phyloP scores from a whole-genome alignment of 2,329 filamentous ascomycete species.

The Aspergillus pseudoviridinutans region DNA sequence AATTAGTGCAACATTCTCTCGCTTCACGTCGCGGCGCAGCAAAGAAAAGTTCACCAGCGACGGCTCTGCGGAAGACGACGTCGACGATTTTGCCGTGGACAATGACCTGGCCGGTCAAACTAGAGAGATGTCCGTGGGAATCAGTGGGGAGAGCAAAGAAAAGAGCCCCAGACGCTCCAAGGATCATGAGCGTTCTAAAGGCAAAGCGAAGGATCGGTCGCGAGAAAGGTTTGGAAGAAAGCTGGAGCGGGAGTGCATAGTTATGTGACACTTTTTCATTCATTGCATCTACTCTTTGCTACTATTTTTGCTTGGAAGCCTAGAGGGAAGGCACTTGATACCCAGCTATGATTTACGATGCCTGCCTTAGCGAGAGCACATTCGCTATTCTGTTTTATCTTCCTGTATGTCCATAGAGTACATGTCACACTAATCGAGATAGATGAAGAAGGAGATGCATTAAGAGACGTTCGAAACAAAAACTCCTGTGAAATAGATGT shows the following conservation, averaged over 20 bases:
- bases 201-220: conserved; percentile 30
- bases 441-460: background rate
- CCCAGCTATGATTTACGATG: conserved; percentile 4
- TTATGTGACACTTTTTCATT: conserved; percentile 31
- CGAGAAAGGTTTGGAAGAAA: conserved; percentile 33
- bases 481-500: background rate
- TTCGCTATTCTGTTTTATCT: background rate
- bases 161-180: conserved; percentile 20
- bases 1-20: conserved; percentile 32
- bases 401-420: background rate
- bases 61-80: conserved; percentile 21
- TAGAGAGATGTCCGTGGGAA: conserved; percentile 12
- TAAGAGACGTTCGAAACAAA: background rate
- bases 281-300: background rate
- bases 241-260: conserved; percentile 41
- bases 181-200: conserved; percentile 19
- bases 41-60: conserved; percentile 28
- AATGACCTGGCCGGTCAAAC: conserved; percentile 14
- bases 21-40: conserved; percentile 31
- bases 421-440: background rate
- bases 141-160: conserved; percentile 19
- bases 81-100: conserved; percentile 22
- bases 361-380: background rate
- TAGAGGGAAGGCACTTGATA: conserved; percentile 4
- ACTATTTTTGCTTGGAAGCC: background rate